phyloP scores from a whole-genome alignment of 257 asterid genomes.

The Solanum gracilifrons region DNA sequence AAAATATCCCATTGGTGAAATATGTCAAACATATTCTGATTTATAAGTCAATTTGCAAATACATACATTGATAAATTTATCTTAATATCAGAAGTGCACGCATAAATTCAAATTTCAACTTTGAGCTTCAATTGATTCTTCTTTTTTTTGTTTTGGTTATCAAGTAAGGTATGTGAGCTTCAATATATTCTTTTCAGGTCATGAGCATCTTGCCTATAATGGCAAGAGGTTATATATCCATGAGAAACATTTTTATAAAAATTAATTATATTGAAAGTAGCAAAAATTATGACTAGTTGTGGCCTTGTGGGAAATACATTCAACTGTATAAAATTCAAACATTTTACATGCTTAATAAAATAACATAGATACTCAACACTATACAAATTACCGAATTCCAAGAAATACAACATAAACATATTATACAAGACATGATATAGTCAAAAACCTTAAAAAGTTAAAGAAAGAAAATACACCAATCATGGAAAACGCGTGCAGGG shows the following conservation, averaged over 20 bases:
- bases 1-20: not conserved
- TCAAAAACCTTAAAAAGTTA: not conserved
- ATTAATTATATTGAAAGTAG: not conserved
- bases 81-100: not conserved
- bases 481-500: not conserved
- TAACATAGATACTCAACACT: not conserved
- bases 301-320: not conserved
- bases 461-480: not conserved
- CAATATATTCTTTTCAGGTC: not conserved
- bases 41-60: not conserved
- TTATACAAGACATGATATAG: not conserved
- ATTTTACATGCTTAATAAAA: not conserved
- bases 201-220: not conserved
- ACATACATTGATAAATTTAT: not conserved
- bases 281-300: not conserved
- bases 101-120: not conserved
- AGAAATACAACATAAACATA: not conserved
- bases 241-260: not conserved
- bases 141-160: not conserved
- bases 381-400: not conserved
- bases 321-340: not conserved
- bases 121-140: not conserved
- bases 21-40: not conserved
- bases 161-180: not conserved
- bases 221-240: not conserved